Conservation (phyloP, 805 yeast genomes). For the Sugiyamaella marilandica region DNA sequence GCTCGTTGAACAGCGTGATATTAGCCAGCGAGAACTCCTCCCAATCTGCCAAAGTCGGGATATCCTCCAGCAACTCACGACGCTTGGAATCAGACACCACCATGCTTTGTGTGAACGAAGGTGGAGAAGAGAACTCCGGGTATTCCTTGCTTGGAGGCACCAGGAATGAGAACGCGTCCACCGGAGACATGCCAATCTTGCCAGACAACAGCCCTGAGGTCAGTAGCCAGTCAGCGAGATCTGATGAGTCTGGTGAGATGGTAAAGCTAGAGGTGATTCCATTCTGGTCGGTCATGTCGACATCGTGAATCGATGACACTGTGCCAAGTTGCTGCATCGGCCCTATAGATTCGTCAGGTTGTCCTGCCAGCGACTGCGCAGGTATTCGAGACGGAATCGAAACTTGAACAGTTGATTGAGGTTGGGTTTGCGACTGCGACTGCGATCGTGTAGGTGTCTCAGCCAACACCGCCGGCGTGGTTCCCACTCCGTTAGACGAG, state of each 20-base stretch:
- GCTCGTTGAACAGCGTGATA: conserved; percentile 25
- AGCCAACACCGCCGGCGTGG: neutral
- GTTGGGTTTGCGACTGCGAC: no score
- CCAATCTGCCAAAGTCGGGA: conserved; percentile 32
- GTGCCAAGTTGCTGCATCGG: neutral
- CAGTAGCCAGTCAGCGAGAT: conserved; percentile 14
- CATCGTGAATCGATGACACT: neutral
- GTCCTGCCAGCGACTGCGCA: no score
- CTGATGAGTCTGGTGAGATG: conserved; percentile 11
- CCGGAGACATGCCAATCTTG: conserved; percentile 4
- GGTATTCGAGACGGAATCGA: no score
- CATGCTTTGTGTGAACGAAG: conserved; percentile 32
- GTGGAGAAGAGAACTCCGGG: conserved; percentile 30
- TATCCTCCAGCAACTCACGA: conserved; percentile 20
- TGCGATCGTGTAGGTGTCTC: neutral
- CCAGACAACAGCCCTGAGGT: conserved; percentile 13
- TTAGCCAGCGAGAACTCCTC: conserved; percentile 12
- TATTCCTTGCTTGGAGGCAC: conserved; percentile 11
- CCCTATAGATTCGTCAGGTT: neutral
- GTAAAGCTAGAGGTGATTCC: neutral
- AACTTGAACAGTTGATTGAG: no score
- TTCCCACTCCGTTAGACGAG: neutral
- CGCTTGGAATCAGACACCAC: conserved; percentile 30
- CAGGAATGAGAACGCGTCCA: conserved; percentile 12
- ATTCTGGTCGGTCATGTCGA: neutral